Evolutionary conservation across 2,329 filamentous ascomycete species (phyloP), one percentile per base, ranked within the genome.

Genomic region (Xylariaceae sp.): DNA sequence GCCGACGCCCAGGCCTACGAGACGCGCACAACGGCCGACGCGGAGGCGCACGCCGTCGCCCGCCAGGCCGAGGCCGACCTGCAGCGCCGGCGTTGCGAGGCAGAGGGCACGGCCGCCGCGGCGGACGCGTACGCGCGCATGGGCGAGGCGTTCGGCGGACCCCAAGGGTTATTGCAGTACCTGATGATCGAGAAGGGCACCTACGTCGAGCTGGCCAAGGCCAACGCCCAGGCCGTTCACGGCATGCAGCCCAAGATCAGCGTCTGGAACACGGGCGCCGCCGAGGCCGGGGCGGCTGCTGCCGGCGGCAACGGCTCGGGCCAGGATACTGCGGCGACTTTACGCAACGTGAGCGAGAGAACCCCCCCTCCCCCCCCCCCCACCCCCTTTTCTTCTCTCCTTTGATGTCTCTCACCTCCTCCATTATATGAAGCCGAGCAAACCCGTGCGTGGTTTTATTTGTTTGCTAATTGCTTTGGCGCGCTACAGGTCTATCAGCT

Each of bases 241-340:
- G 86, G 86, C 17, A 62, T 93, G 45, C 75, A 88, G 57, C 87
- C 87, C 44, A 93, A 93, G 79, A 92, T 93, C 63, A 88, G 80
- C 42, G 78, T 90, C 17, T 94, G 86, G 87, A 92, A 86, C 55
- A 93, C 86, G 7, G 83, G 83, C 27, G 57, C 61, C 31, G 63
- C 61, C 31, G 63, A 70, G 32, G 67, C 56, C 3, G 62, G 60
- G 9, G 53, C 54, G 12, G 60, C 54, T 11, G 52, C 55, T 10
- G 41, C 39, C 14, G 64, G 59, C n/a, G 63, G 53, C 26, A 61
- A 58, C 17, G 57, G 57, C 58, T 25, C 56, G 59, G n/a, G n/a
- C 26, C 64, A 72, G 35, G 79, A 84, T 38, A 58, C 69, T 7
- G 63, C 70, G 16, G 74, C 72, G 2, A 71, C 81, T 4, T 80